These are phyloP conservation scores for Dactylonectria macrodidyma DNA, from an alignment of 2,329 filamentous ascomycete species.

Conservation along the genomic window DNA sequence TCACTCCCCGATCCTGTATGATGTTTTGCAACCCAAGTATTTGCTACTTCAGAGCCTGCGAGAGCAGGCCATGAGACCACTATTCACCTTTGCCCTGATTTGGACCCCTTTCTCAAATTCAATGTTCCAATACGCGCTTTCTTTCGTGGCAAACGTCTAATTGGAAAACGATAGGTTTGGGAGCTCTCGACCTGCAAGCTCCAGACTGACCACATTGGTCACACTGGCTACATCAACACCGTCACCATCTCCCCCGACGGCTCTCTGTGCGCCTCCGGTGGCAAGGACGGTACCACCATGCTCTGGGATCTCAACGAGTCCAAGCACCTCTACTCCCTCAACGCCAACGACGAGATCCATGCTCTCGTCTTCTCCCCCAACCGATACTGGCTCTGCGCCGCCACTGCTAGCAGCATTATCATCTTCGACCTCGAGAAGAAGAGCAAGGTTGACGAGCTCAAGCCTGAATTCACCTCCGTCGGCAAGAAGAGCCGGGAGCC, in stretches of 20 bases:
- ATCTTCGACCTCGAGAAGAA: slow-evolving; percentile 99
- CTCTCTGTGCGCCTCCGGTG: slow-evolving; percentile 98
- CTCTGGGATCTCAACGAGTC: slow-evolving; percentile 99
- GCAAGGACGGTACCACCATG: slow-evolving; percentile 99
- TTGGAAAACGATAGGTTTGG: slow-evolving; percentile 81
- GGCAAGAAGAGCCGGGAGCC: slow-evolving; percentile 99
- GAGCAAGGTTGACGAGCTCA: slow-evolving; percentile 99
- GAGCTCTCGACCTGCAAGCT: slow-evolving; percentile 99
- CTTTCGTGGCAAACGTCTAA: slow-evolving; percentile 23
- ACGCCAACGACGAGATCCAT: slow-evolving; percentile 99
- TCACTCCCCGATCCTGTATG: slow-evolving; percentile 67
- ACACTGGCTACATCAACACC: slow-evolving; percentile 99
- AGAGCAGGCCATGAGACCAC: slow-evolving; percentile 92
- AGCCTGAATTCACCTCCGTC: slow-evolving; percentile 97
- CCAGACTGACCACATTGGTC: slow-evolving; percentile 99
- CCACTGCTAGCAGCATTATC: slow-evolving; percentile 97
- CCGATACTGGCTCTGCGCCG: slow-evolving; percentile 99
- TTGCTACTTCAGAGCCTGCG: slow-evolving; percentile 99
- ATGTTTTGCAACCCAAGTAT: slow-evolving; percentile 98
- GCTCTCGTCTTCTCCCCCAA: slow-evolving; percentile 99
- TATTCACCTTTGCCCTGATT: slow-evolving; percentile 91
- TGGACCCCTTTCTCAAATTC: slow-evolving; percentile 38
- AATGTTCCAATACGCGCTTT: slow-evolving; percentile 2
- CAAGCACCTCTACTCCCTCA: slow-evolving; percentile 99
- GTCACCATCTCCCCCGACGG: slow-evolving; percentile 99